Evolutionary conservation across 2,329 filamentous ascomycete species (phyloP).

Genomic region (Trichoderma sp.): DNA sequence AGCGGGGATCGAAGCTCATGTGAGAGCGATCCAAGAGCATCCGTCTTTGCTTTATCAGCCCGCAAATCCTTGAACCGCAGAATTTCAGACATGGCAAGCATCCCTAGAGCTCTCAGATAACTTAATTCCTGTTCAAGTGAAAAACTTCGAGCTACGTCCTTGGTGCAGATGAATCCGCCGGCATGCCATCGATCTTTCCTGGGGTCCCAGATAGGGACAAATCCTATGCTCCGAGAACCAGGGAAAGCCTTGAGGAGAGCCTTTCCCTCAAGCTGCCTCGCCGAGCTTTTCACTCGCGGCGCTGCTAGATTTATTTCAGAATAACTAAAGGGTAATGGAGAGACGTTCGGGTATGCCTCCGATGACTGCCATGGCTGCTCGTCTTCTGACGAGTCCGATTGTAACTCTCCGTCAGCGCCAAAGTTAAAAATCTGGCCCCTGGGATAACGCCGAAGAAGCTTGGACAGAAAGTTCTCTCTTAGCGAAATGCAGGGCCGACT

Average conservation of each 20-base stretch:
- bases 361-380: constrained; percentile 12
- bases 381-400: constrained; percentile 32
- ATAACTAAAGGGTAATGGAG: neutral
- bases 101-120: constrained; percentile 51
- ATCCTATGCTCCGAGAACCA: constrained; percentile 44
- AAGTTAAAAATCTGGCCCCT: constrained; percentile 48
- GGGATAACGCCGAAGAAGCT: constrained; percentile 45
- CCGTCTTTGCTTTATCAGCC: constrained; percentile 51
- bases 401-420: constrained; percentile 37
- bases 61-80: constrained; percentile 41
- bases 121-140: constrained; percentile 48
- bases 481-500: constrained; percentile 27
- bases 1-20: constrained; percentile 62
- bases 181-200: constrained; percentile 48
- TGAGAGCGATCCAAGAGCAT: constrained; percentile 58
- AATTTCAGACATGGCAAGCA: constrained; percentile 57
- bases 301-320: neutral
- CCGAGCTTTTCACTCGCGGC: neutral
- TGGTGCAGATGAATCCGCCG: constrained; percentile 50
- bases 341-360: neutral
- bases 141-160: constrained; percentile 42
- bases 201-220: constrained; percentile 49
- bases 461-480: constrained; percentile 40
- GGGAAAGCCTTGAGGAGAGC: constrained; percentile 40
- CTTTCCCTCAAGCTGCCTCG: constrained; percentile 24